Evolutionary conservation across 495 filamentous ascomycete genomes (phyloP).

Genomic region (Talaromyces trachyspermus): DNA sequence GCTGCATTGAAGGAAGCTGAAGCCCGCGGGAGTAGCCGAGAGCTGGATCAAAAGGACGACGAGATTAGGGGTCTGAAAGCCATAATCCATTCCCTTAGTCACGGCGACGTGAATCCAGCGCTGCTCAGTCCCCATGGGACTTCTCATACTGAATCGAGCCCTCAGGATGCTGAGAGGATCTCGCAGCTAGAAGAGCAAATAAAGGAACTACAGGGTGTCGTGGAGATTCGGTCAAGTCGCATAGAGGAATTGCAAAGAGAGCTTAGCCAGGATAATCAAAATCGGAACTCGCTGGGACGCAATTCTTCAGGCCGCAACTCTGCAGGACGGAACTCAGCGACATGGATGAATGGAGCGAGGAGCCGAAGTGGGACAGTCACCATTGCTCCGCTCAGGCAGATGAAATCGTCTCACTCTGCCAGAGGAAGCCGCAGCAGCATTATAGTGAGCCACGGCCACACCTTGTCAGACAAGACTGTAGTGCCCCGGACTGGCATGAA

Average conservation of each 20-base stretch:
- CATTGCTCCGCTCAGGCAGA: constrained; percentile 23
- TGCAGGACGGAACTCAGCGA: constrained; percentile 10
- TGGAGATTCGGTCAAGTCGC: constrained; percentile 63
- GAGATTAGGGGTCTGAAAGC: constrained; percentile 95
- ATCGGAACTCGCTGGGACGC: constrained; percentile 27
- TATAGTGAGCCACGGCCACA: constrained; percentile 28
- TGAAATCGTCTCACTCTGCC: constrained; percentile 31
- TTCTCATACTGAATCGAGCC: constrained; percentile 4
- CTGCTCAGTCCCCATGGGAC: constrained; percentile 21
- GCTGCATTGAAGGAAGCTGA: constrained; percentile 48
- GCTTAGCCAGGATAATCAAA: constrained; percentile 56
- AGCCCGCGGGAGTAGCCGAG: constrained; percentile 48
- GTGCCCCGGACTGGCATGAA: constrained; percentile 41
- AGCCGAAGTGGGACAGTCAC: constrained; percentile 40
- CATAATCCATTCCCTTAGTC: constrained; percentile 90
- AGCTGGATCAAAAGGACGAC: constrained; percentile 90
- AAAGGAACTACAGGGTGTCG: constrained; percentile 59
- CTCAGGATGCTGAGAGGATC: constrained; percentile 28
- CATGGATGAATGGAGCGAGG: constrained; percentile 8
- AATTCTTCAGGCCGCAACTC: constrained; percentile 12
- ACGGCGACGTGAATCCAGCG: constrained; percentile 47
- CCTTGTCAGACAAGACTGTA: constrained; percentile 40
- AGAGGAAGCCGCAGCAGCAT: constrained; percentile 22
- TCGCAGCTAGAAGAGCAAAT: constrained; percentile 64
- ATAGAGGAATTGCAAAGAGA: constrained; percentile 91